A percentile compares a stretch with the other conserved stretches of the same genome.
phyloP scores from a whole-genome alignment of 176 grass and related monocot species.

The Oryza nivara region DNA sequence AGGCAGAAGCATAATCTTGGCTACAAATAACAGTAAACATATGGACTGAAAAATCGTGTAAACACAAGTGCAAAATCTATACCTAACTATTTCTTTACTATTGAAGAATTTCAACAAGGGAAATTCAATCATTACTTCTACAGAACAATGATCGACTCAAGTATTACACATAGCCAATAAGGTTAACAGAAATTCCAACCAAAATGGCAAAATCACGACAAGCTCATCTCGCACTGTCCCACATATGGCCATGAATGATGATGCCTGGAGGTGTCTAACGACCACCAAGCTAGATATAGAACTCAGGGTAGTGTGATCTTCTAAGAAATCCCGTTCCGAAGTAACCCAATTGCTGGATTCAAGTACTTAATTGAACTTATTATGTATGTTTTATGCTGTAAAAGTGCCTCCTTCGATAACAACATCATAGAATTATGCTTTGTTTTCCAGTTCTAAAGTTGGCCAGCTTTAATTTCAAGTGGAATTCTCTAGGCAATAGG shows the following conservation, averaged over 20 bases:
- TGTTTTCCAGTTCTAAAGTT: not conserved
- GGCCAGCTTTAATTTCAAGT: no score
- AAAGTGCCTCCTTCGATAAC: not conserved
- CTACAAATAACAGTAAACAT: not conserved
- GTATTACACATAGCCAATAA: not conserved
- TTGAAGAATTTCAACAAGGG: constrained; percentile 2
- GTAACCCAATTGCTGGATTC: not conserved
- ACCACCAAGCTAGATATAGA: not conserved
- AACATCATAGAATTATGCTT: not conserved
- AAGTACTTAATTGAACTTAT: not conserved
- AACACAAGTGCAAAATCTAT: not conserved
- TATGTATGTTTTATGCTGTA: not conserved
- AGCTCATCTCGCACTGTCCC: not conserved
- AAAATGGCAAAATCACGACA: not conserved
- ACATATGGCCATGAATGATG: not conserved
- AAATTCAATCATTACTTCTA: constrained; percentile 5
- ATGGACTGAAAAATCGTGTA: not conserved
- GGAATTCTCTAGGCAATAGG: no score
- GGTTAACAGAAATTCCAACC: not conserved
- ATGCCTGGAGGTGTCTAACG: not conserved
- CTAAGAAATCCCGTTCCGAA: not conserved
- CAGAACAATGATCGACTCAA: not conserved
- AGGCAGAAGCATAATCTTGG: not conserved
- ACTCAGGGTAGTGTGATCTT: not conserved
- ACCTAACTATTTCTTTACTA: not conserved